These are phyloP conservation scores for Plectranthus barbatus DNA, from an alignment of 257 asterid genomes.

Conservation along the genomic window DNA sequence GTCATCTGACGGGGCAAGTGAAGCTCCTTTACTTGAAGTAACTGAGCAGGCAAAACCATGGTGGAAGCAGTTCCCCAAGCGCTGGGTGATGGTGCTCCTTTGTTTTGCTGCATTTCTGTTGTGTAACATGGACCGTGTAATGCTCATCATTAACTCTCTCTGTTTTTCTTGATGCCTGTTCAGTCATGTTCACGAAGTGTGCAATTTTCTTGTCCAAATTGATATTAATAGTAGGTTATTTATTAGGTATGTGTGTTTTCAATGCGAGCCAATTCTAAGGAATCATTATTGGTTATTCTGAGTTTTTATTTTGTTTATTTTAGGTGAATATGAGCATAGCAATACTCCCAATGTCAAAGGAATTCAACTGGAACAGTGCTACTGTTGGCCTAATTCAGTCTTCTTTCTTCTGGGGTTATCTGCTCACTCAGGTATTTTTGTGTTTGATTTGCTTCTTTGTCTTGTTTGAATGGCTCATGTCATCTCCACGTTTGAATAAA, in stretches of 20 bases:
- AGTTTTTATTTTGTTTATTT: conserved; percentile 6
- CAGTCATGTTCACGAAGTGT: conserved; percentile 3
- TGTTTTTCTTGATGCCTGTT: background rate
- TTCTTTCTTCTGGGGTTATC: conserved; percentile 99
- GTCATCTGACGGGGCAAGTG: conserved; percentile 50
- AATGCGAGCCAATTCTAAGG: background rate
- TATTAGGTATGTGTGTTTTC: background rate
- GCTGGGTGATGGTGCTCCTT: conserved; percentile 92
- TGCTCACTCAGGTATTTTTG: conserved; percentile 82
- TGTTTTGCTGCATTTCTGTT: conserved; percentile 88
- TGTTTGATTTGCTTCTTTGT: conserved; percentile 4
- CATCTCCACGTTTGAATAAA: background rate
- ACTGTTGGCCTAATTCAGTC: conserved; percentile 98
- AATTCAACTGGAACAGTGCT: conserved; percentile 91
- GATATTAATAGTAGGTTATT: background rate
- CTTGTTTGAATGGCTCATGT: conserved; percentile 1
- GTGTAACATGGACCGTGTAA: conserved; percentile 99
- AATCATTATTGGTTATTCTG: background rate
- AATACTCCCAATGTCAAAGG: conserved; percentile 98
- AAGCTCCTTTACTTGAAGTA: conserved; percentile 37
- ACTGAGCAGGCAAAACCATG: conserved; percentile 40
- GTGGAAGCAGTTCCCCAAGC: conserved; percentile 86
- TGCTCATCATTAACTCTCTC: conserved; percentile 7
- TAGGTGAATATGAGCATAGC: conserved; percentile 99
- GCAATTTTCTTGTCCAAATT: conserved; percentile 3